phyloP scores from a whole-genome alignment of 2,329 filamentous ascomycete genomes.

The Albophoma yamanashiensis region DNA sequence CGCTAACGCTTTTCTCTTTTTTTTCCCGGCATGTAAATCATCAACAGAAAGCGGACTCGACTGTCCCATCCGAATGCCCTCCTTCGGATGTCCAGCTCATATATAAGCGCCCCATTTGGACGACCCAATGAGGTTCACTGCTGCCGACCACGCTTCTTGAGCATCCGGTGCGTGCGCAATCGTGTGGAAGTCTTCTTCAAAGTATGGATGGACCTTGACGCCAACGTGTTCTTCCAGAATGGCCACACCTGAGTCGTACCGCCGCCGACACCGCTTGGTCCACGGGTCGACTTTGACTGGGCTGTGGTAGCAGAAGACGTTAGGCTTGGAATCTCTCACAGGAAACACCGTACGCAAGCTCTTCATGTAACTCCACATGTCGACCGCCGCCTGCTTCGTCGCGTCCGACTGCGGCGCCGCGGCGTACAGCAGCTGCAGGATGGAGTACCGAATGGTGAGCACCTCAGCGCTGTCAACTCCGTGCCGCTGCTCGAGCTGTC shows the following conservation, averaged over 20 bases:
- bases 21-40: slow-evolving; percentile 1
- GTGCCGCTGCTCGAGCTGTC: slow-evolving; percentile 22
- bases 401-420: slow-evolving; percentile 20
- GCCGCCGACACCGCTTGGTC: slow-evolving; percentile 30
- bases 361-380: slow-evolving; percentile 26
- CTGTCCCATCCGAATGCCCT: neutral
- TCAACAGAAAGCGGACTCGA: neutral
- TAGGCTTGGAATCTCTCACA: slow-evolving; percentile 24
- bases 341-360: slow-evolving; percentile 22
- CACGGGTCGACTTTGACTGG: slow-evolving; percentile 32
- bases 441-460: slow-evolving; percentile 27
- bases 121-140: slow-evolving; percentile 17
- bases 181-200: slow-evolving; percentile 33
- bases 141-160: slow-evolving; percentile 25
- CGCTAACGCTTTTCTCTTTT: neutral
- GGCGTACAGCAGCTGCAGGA: slow-evolving; percentile 28
- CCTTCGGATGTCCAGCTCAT: slow-evolving; percentile 11
- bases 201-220: slow-evolving; percentile 27
- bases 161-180: slow-evolving; percentile 25
- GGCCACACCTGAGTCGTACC: slow-evolving; percentile 25
- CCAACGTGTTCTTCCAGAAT: slow-evolving; percentile 27
- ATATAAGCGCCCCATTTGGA: slow-evolving; percentile 20
- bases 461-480: slow-evolving; percentile 23
- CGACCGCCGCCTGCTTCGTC: slow-evolving; percentile 23
- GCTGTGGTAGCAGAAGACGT: slow-evolving; percentile 31